Base-by-base conservation (phyloP, 176 grass and related monocot species). In the Zoysia japonica region DNA sequence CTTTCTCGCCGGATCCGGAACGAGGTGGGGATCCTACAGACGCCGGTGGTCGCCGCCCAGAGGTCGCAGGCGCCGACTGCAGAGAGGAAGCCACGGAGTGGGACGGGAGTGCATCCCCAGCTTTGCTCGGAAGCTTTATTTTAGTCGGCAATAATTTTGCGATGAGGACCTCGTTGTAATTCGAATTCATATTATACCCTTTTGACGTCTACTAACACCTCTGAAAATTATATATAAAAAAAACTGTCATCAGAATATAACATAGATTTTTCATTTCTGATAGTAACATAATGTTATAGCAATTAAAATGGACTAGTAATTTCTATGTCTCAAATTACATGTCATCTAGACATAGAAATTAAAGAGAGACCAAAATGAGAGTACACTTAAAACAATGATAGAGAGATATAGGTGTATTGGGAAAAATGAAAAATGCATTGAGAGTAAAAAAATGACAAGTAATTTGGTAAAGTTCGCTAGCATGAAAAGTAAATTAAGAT, bases 21-120 rank as follows among this genome's bases (percentile, higher is more conserved):
- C 37, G 47, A 35, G 7, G 61, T 15, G 65, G 82, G 10, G 54
- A 65, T 66, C 71, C 72, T 35, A 45, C 71, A 9, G 50, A 14
- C 57, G 43, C 57, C 79, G 28, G 67, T 49, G 79, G 16, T 72
- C 79, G 71, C 28, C 59, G 71, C 62, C 49, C 62, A 56, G 80
- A 75, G 71, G 6, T 20, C 61, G 39, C 70, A 74, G 61, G 69
- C 12, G 51, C 28, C 28, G 28, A 28, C 28, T 28, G 38, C 12
- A 17, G 13, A 38, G 77, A 47, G 77, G 39, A 75, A 61, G 55
- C 41, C 55, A 61, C 15, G 71, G 16, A 56, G 38, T 2, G 38
- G 48, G 44, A 28, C 28, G 28, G 28, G 28, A 28, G 15, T 45
- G 8, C 9, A 38, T 57, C 52, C 15, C 48, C 9, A 56, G 38